phyloP scores from a whole-genome alignment of 352 stramenopile species.

The Pythium sukuiense region DNA sequence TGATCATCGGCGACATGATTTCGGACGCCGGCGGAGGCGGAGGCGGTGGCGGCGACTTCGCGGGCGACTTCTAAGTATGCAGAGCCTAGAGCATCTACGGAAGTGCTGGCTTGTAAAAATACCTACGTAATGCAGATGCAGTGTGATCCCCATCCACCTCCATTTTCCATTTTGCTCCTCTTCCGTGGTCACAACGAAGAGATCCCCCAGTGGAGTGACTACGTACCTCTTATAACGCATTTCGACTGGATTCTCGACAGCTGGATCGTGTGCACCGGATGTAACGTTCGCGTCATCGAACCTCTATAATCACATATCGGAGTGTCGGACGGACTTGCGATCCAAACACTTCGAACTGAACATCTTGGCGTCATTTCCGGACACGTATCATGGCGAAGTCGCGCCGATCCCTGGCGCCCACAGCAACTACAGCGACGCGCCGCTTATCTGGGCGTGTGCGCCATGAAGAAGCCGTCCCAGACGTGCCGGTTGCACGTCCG shows the following conservation, averaged over 20 bases:
- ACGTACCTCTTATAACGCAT: neutral
- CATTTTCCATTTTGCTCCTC: too few species aligned
- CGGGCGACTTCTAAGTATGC: slow-evolving; percentile 24
- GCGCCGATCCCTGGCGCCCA: neutral
- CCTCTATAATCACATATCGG: neutral
- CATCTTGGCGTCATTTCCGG: neutral
- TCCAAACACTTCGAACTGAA: neutral
- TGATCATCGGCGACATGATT: slow-evolving; percentile 27
- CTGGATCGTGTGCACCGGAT: neutral
- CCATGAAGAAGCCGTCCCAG: neutral
- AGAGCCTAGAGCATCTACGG: neutral
- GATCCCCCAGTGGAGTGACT: neutral
- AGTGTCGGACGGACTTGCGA: neutral
- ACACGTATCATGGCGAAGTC: slow-evolving; percentile 8
- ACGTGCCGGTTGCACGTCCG: slow-evolving; percentile 14
- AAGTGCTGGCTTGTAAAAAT: slow-evolving; percentile 4
- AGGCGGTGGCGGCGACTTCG: slow-evolving; percentile 17
- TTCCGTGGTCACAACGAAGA: neutral
- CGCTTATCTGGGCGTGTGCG: neutral
- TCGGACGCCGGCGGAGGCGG: slow-evolving; percentile 23
- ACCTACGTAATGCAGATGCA: slow-evolving; percentile 2
- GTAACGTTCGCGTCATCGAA: neutral
- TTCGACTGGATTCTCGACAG: too few species aligned
- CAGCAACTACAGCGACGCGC: neutral
- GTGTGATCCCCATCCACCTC: too few species aligned